Evolutionary conservation across 2,329 filamentous ascomycete genomes (phyloP), one percentile per base, ranked within the genome.

Genomic region (Arachnopeziza araneosa): DNA sequence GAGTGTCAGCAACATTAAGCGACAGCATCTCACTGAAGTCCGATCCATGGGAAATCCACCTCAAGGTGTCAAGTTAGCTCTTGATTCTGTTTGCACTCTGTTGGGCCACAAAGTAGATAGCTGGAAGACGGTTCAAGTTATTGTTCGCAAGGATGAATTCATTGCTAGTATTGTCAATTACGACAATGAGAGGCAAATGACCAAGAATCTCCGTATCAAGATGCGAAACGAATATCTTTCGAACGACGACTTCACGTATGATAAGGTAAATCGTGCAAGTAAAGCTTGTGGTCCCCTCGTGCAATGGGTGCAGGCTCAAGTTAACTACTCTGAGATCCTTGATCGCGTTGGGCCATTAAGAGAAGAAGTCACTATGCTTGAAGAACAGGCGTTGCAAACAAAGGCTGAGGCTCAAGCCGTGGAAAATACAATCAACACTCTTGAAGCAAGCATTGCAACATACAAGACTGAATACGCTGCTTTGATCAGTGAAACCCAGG

Each of bases 1-100:
- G 74, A 97, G 93, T 76, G 96, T 99, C 75, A 95, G 90, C 79
- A 97, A 96, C 79, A 99, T 99, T 79, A 99, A 98, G 80, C 87
- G 90, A 72, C 92, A 96, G 73, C 95, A 99, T 75, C 82, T 99
- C 66, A 97, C 93, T 14, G 95, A 99, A 85, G 93, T 99, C 55
- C 87, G 95, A 72, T 96, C 93, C 66, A 98, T 99, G 95, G 86
- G 87, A 66, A 96, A 91, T 69, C 95, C 95, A 7, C 95, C 95
- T 9, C 82, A 86, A 67, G 91, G 92, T 80, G 96, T 99, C 68
- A 88, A 91, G 71, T 85, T 98, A 68, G 91, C 95, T 1, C 82
- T 99, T 60, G 93, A 98, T 72, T 91, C 95, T n/a, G 96, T 99
- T 6, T 98, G 95, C 78, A 95, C 93, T 0, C 78, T 99, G 54